A percentile compares a stretch with the other conserved stretches of the same genome.
Conservation (phyloP, 2,329 filamentous ascomycete genomes). For the Trichoderma endophyticum region DNA sequence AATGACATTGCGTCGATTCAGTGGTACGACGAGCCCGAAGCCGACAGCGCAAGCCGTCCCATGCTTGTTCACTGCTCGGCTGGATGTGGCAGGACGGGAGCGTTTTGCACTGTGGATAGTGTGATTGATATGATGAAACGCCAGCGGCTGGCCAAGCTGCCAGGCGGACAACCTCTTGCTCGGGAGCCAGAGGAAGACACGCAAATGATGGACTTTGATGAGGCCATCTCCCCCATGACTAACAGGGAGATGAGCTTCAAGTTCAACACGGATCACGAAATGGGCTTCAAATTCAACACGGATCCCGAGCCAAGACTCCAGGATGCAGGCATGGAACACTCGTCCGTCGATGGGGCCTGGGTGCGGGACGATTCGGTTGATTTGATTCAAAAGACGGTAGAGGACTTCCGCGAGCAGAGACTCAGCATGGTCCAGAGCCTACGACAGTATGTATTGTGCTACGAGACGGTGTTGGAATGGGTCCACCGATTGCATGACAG, state of each 20-base stretch:
- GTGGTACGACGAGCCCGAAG: constrained; percentile 60
- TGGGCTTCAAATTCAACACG: constrained; percentile 24
- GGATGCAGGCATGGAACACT: constrained; percentile 15
- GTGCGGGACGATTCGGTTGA: constrained; percentile 69
- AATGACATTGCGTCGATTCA: constrained; percentile 36
- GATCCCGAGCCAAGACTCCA: constrained; percentile 21
- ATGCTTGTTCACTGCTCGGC: constrained; percentile 94
- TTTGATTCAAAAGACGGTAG: constrained; percentile 80
- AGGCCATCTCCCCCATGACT: constrained; percentile 30
- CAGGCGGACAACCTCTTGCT: constrained; percentile 11
- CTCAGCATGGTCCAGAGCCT: constrained; percentile 96
- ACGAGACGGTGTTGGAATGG: constrained; percentile 93
- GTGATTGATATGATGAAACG: constrained; percentile 95
- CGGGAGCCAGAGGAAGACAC: constrained; percentile 44
- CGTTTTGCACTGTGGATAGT: constrained; percentile 94
- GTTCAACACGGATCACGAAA: constrained; percentile 18
- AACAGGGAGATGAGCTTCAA: constrained; percentile 27
- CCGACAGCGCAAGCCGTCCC: constrained; percentile 55
- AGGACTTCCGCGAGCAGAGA: constrained; percentile 83
- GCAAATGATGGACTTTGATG: constrained; percentile 39
- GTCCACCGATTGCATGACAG: constrained; percentile 50
- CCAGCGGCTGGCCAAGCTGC: constrained; percentile 52
- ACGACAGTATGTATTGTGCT: constrained; percentile 91
- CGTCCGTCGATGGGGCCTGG: constrained; percentile 56
- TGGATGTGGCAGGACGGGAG: constrained; percentile 90